Evolutionary conservation across 179 eudicot genomes (phyloP), one percentile per base, ranked within the genome.

Genomic region (Patellifolia procumbens): DNA sequence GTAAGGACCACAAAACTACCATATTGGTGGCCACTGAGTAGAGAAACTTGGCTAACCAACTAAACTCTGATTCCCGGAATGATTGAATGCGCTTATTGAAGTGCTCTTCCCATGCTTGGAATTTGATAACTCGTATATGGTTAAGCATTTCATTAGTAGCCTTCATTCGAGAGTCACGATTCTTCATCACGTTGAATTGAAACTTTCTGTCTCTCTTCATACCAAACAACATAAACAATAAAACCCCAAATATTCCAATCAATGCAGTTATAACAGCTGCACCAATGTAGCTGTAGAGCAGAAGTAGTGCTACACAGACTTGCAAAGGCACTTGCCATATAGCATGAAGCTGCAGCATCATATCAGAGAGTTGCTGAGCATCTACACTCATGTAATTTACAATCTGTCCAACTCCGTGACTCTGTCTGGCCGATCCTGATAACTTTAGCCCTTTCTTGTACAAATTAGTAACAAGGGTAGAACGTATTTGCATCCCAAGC

Each of bases 351-450:
- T 96, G 97, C 13, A 93, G 83, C 92, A 96, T 91, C 99, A 96
- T 96, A 74, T 96, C 99, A 19, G 98, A 89, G 3, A 96, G 89
- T 78, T 96, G 99, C 66, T 96, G 99, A 71, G 97, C 92, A 89
- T 96, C 99, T 39, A 96, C 96, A 49, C 89, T 98, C 99, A 96
- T 96, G 75, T 93, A 96, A 80, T 96, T 93, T 59, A 96, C 98
- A 72, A 90, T 96, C 69, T 91, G 98, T 16, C 98, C 99, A 46
- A 93, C 91, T 63, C 98, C 99, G 72, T 95, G 99, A 55, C 80
- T 83, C 51, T 95, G 98, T 45, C 99, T 78, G 19, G 98, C 93
- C 0, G 99, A 95, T 81, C 93, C 86, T 0, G 98, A 87, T 17
- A 95, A 45, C 75, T 88, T 83, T 7, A 95, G 76, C 26, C 98